Percentiles rank a stretch among this genome's conserved stretches.
Evolutionary conservation across 306 rosid genomes (phyloP).

Genomic region (Acacia crassicarpa): DNA sequence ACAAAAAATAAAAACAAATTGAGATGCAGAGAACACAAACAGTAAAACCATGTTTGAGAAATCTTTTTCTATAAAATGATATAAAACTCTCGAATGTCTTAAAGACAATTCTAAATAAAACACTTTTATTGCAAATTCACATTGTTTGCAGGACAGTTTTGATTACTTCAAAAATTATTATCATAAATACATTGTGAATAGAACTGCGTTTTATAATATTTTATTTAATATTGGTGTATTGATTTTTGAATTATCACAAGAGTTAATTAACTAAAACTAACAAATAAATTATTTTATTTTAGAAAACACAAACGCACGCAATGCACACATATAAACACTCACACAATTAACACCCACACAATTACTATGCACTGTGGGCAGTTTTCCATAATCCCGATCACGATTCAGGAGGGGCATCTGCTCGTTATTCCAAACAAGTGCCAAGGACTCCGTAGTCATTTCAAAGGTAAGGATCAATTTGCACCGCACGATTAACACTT

Average conservation of each 20-base stretch:
- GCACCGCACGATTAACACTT: slow-evolving; percentile 10
- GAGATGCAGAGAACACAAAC: not conserved
- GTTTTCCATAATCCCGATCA: slow-evolving; percentile 30
- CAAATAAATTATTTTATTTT: not conserved
- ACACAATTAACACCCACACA: slow-evolving; percentile 16
- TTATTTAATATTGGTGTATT: not conserved
- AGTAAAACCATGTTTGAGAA: too few relatives aligned
- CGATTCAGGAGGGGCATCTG: slow-evolving; percentile 44
- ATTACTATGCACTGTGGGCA: slow-evolving; percentile 22
- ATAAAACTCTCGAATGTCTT: too few relatives aligned
- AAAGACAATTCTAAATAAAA: too few relatives aligned
- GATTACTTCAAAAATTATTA: too few relatives aligned
- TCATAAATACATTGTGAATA: not conserved
- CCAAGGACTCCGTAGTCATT: slow-evolving; percentile 8
- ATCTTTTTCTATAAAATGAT: too few relatives aligned
- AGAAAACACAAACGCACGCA: slow-evolving; percentile 10
- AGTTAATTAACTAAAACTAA: too few relatives aligned
- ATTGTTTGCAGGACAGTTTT: too few relatives aligned
- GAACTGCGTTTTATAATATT: not conserved
- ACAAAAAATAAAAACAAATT: not conserved
- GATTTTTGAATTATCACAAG: not conserved
- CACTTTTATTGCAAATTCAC: not conserved
- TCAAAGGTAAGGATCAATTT: not conserved
- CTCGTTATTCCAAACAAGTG: slow-evolving; percentile 36
- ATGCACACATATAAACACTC: slow-evolving; percentile 12